Evolutionary conservation across 768 basidiomycete genomes (phyloP), one percentile per base, ranked within the genome.

Genomic region (Leccinum obscurum): DNA sequence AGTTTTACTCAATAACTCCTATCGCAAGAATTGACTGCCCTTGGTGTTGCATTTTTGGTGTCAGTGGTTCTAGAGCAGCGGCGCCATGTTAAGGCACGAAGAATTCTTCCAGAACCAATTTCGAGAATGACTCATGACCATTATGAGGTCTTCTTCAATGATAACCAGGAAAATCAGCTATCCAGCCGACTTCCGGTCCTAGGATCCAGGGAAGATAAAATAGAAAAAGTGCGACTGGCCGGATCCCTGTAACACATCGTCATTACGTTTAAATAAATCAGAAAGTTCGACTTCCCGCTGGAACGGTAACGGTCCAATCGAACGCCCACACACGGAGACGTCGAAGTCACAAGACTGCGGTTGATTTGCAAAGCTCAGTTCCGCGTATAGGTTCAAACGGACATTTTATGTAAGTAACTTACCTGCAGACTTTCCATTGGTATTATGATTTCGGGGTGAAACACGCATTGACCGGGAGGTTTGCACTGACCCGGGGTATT

Each of bases 11-110:
- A 26, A 34, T 52, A 32, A n/a, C 44, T 54, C 58, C 56, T 51
- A 54, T 68, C 55, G 57, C 61, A 56, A 39, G 49, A 58, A 52
- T 32, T 28, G 35, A 57, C 59, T 34, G 55, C 61, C 63, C 60
- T 60, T 57, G 54, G 60, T 35, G 41, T 41, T 48, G 24, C 32
- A 51, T 59, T 32, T 50, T 30, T 37, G 56, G 44, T 51, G 37
- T 46, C 54, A 46, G 52, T 30, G 26, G 7, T 50, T 28, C 52
- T 28, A 32, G 46, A 51, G 39, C 54, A 30, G 48, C 22, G 30
- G 34, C 41, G 24, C n/a, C 52, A 48, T 48, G 57, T 51, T 51
- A 59, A 48, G 46, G 20, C 22, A 39, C 24, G 15, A 30, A 32
- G 20, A 56, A 35, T 34, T 17, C 32, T 41, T 15, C 34, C 9